A percentile compares a stretch with the other conserved stretches of the same genome.
Conservation (phyloP, 2,329 filamentous ascomycete genomes). For the Aureobasidium uvarum region DNA sequence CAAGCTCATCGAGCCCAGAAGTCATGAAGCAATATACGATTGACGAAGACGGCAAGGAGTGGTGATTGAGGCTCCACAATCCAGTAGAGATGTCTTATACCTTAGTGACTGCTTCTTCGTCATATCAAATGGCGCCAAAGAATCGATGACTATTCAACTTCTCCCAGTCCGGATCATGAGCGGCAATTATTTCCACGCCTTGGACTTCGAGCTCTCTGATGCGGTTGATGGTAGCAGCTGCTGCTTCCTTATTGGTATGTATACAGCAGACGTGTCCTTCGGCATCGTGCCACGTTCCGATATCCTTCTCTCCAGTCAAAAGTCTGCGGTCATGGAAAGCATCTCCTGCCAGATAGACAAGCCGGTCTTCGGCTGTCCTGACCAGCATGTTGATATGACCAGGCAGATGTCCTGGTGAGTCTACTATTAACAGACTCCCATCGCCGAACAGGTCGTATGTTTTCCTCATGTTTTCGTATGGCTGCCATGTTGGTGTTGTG, state of each 20-base stretch:
- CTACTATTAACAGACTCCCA: conserved; percentile 48
- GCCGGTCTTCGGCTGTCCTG: conserved; percentile 42
- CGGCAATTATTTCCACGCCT: conserved; percentile 53
- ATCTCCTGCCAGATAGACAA: conserved; percentile 54
- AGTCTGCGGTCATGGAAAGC: conserved; percentile 55
- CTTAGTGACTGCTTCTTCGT: no score
- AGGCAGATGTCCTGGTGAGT: conserved; percentile 53
- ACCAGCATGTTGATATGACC: conserved; percentile 54
- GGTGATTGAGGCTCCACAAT: no score
- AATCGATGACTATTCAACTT: conserved; percentile 31
- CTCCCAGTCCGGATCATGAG: conserved; percentile 53
- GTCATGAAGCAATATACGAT: no score
- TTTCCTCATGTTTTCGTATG: conserved; percentile 38
- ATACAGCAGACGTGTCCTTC: conserved; percentile 50
- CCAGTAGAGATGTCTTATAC: no score
- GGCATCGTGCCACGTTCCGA: conserved; percentile 52
- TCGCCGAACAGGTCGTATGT: conserved; percentile 51
- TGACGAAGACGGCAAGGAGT: no score
- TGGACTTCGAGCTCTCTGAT: conserved; percentile 43
- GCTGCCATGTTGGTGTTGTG: background rate
- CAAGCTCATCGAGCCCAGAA: no score
- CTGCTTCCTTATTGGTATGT: conserved; percentile 50
- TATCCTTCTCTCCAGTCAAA: conserved; percentile 52
- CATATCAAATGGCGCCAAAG: background rate
- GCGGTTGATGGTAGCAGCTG: conserved; percentile 39